Base-by-base conservation (phyloP, 1,284 basidiomycete genomes). In the Pyrrhoderma lamaoense region DNA sequence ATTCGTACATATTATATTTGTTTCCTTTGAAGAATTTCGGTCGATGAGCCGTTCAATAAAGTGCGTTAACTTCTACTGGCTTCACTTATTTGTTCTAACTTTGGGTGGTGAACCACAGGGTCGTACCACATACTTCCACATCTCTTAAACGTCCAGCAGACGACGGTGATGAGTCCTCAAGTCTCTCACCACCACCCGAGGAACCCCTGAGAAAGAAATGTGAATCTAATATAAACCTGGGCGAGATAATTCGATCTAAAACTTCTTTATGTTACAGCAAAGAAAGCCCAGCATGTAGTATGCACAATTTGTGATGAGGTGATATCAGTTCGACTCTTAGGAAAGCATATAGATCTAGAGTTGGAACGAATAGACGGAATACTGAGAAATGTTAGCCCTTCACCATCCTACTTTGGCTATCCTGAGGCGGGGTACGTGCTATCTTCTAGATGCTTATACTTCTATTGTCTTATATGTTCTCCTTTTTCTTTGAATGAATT, bases 271-370 rank as follows among this genome's bases (percentile, higher is more conserved):
- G n/a, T n/a, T n/a, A 37, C 37, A 85, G 82, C 73, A 3, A 86
- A 80, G 66, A 77, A 80, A 42, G 85, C 82, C 11, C 84, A 87
- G 61, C 88, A 82, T 1, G 72, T 79, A 53, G 69, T 70, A 51
- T 89, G 86, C 61, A 87, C 86, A 0, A 76, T 83, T 36, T 89
- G 86, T 63, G 67, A 74, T 18, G 85, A 89, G 61, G 63, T 64
- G 25, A 83, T 89, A 42, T 85, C 86, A 5, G 59, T 87, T 16
- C 78, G 86, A 13, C 70, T 89, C 11, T 68, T 89, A 13, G 70
- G 68, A 2, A 70, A 69, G 49, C 87, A 89, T 59, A 70, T 74
- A 2, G 72, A 73, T 38, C 70, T 88, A 27, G 86, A 89, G 63
- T 65, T 73, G 42, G 71, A 82, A 56, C 75, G 85, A 53, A 72